Base-by-base conservation (phyloP, 148 eudicot species). In the Arctostaphylos glauca region DNA sequence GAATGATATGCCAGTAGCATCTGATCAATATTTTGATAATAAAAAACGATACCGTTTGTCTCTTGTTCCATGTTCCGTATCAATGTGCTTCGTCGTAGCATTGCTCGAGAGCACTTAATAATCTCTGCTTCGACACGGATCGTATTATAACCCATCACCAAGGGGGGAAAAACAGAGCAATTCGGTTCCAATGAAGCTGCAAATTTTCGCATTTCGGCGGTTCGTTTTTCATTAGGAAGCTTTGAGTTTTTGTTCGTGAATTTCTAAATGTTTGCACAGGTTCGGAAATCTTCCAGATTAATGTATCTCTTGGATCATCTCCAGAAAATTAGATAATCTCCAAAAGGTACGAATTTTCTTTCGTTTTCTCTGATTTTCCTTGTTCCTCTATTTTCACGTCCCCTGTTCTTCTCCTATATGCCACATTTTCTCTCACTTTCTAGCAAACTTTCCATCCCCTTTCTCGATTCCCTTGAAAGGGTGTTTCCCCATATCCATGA, bases 401-500 rank as follows among this genome's bases (percentile, higher is more conserved):
- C 56, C 71, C 58, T 41, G 52, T 74, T 60, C 64, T 73, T 74
- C 31, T 73, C 64, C 53, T 79, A 72, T 76, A 82, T 60, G 85
- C 82, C 74, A 44, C 9, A 77, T 55, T 70, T 76, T 43, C 56
- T n/a, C 41, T 55, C 78, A n/a, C 19, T 55, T 50, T 48, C 48
- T 64, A 48, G 19, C 52, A 43, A 55, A 60, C 25, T 19, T 46
- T 47, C 76, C 25, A 44, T 15, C 46, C 47, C 23, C 5, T 8
- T 82, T 76, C 38, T 74, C 14, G 62, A 77, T 56, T 77, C 50
- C 66, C 83, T 54, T 13, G 2, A 55, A 81, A 60, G 86, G 84
- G 82, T 81, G 6, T 55, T 55, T 14, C 9, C 14, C 6, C 46
- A 53, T n/a, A 82, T 83, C 67, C 58, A 87, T 87, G 89, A 84